Percentiles rank a stretch among this genome's conserved stretches.
Conservation (phyloP, 441 rosid species). For the Corymbia calophylla region DNA sequence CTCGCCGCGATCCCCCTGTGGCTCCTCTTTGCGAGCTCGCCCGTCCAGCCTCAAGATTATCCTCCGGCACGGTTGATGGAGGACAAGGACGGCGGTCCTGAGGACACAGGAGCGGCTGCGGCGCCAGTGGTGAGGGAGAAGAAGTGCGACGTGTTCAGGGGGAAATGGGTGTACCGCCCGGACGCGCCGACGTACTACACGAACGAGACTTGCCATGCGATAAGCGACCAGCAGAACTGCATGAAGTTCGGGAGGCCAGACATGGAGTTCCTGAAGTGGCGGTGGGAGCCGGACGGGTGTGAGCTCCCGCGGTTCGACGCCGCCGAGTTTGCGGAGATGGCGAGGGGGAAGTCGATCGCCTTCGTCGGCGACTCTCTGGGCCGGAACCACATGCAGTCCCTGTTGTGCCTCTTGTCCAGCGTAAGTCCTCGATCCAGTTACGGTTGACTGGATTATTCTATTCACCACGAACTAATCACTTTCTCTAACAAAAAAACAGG, state of each 20-base stretch:
- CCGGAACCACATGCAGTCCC: slow-evolving; percentile 69
- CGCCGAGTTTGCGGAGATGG: slow-evolving; percentile 33
- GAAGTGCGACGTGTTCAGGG: not conserved
- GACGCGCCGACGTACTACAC: slow-evolving; percentile 45
- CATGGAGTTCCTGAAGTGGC: slow-evolving; percentile 43
- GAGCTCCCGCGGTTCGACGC: slow-evolving; percentile 44
- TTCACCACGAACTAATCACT: not conserved
- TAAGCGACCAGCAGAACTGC: slow-evolving; percentile 66
- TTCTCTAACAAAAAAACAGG: not conserved
- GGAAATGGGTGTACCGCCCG: not conserved
- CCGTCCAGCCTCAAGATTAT: not conserved
- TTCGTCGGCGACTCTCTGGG: slow-evolving; percentile 63
- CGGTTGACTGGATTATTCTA: not conserved
- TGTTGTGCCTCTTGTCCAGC: slow-evolving; percentile 67
- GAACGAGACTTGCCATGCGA: slow-evolving; percentile 52
- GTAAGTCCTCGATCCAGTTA: slow-evolving; percentile 19
- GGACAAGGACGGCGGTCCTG: not conserved
- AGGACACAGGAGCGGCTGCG: not conserved
- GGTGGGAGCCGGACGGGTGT: slow-evolving; percentile 53
- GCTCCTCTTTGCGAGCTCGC: not conserved
- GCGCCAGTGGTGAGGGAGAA: not conserved
- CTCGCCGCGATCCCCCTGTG: not conserved
- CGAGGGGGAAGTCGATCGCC: slow-evolving; percentile 48
- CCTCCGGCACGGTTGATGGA: not conserved
- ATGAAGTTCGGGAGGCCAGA: slow-evolving; percentile 57